Conservation (phyloP, 495 filamentous ascomycete species). For the Aspergillus sclerotiicarbonarius region DNA sequence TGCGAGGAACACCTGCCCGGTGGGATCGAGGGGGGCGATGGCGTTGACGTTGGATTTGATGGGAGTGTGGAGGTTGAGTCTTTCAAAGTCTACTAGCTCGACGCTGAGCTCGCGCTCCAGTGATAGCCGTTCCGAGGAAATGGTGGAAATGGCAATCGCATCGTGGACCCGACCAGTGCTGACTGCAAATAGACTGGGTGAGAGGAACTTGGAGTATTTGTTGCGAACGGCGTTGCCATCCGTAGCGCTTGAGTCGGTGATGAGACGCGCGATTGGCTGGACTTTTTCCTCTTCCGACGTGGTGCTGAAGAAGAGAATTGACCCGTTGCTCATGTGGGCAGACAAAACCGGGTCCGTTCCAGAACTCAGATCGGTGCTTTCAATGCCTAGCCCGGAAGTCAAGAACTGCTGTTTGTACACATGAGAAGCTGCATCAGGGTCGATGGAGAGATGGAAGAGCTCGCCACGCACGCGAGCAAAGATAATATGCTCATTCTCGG, state of each 20-base stretch:
- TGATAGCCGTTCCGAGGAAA: conserved; percentile 41
- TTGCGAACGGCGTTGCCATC: conserved; percentile 27
- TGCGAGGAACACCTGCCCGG: conserved; percentile 56
- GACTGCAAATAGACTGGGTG: conserved; percentile 46
- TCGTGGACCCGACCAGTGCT: conserved; percentile 45
- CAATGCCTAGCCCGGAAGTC: conserved; percentile 29
- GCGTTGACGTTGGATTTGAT: conserved; percentile 45
- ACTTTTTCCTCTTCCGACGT: conserved; percentile 27
- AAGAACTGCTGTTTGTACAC: conserved; percentile 33
- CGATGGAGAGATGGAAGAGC: conserved; percentile 36
- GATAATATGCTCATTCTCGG: conserved; percentile 37
- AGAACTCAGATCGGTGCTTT: conserved; percentile 32
- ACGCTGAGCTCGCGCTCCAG: conserved; percentile 34
- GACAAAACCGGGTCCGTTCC: conserved; percentile 40
- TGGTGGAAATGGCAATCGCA: conserved; percentile 49
- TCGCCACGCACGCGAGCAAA: conserved; percentile 41
- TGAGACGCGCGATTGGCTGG: conserved; percentile 38
- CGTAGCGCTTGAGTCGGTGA: conserved; percentile 19
- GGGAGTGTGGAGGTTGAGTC: conserved; percentile 18
- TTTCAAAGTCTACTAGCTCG: conserved; percentile 25
- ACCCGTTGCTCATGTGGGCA: conserved; percentile 43
- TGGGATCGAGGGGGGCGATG: conserved; percentile 46
- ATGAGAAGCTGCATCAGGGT: conserved; percentile 23
- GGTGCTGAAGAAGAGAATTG: conserved; percentile 48
- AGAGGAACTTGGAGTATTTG: conserved; percentile 54